Evolutionary conservation across 257 asterid genomes (phyloP), one percentile per base, ranked within the genome.

Genomic region (Nicotiana tomentosiformis): DNA sequence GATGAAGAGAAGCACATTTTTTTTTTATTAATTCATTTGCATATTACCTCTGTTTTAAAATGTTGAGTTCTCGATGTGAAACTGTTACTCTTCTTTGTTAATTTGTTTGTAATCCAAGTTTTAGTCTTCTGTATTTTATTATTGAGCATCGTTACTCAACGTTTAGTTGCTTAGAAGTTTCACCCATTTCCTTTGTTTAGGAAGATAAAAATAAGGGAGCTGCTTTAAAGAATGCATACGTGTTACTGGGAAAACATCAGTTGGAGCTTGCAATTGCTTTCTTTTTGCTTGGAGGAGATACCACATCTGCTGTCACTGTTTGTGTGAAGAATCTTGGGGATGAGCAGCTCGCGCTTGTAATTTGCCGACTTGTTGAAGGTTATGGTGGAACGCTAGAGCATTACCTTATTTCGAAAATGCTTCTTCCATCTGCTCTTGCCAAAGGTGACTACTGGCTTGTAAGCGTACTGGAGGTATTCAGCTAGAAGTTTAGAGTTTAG

Each of bases 211-310:
- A 96, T 86, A 96, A 92, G 89, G 93, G 92, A 70, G 99, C 99
- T 88, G 98, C 99, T 82, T 86, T 96, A 10, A 96, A 96, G 90
- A 96, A 96, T 89, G 99, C 98, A 69, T 96, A 92, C 78, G 98
- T 96, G 58, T 89, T 96, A 84, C 81, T 96, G 98, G 97, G 99
- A 66, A 93, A 93, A 87, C 99, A 96, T 90, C 97, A 96, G 87
- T 89, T 94, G 78, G 98, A 96, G 91, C 97, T 96, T 82, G 99
- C 99, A 51, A 77, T 92, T 85, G 98, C 99, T 86, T 96, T 96
- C 88, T 96, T 96, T 90, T 88, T 96, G 91, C 98, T 96, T 67
- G 99, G 99, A 58, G 99, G 99, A 66, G 99, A 96, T 91, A 79
- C 90, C 77, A 85, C 97, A 81, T 96, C 99, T 82, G 99, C 99